A percentile compares a stretch with the other conserved stretches of the same genome.
These are phyloP conservation scores for Leccinum incarnatum DNA, from an alignment of 768 basidiomycete genomes.

Conservation along the genomic window DNA sequence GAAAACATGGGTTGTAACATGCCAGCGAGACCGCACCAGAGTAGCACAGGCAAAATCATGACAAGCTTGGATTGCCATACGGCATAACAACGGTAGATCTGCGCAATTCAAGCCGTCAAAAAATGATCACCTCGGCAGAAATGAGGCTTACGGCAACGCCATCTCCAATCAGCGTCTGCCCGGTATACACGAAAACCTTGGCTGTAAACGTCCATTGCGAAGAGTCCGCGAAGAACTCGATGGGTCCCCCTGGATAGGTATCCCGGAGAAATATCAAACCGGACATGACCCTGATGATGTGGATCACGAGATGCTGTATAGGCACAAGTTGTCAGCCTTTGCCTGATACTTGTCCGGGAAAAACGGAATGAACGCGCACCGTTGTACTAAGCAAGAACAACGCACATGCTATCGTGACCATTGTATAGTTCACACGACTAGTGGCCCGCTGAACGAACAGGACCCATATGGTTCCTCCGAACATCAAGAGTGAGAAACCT, in stretches of 20 bases:
- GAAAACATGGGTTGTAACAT: not conserved
- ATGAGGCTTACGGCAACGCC: not conserved
- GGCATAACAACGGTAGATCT: too few species aligned
- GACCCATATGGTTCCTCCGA: not conserved
- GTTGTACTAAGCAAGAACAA: not conserved
- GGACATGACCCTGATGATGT: not conserved
- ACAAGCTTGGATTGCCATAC: too few species aligned
- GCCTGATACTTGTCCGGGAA: too few species aligned
- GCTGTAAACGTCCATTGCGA: not conserved
- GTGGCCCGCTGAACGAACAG: not conserved
- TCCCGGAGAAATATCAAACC: not conserved
- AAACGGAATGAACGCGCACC: not conserved
- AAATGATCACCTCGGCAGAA: too few species aligned
- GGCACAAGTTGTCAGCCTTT: not conserved
- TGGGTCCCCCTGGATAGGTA: not conserved
- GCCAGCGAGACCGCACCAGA: not conserved
- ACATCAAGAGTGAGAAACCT: conserved; percentile 1
- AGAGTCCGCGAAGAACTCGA: not conserved
- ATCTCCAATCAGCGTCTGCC: not conserved
- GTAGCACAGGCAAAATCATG: too few species aligned
- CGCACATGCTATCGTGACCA: too few species aligned
- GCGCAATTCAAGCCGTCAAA: not conserved
- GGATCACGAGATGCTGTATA: not conserved
- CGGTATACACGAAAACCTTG: not conserved
- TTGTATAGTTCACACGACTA: not conserved